Conservation (phyloP, 1,139 yeast genomes). For the Geotrichum candidum region DNA sequence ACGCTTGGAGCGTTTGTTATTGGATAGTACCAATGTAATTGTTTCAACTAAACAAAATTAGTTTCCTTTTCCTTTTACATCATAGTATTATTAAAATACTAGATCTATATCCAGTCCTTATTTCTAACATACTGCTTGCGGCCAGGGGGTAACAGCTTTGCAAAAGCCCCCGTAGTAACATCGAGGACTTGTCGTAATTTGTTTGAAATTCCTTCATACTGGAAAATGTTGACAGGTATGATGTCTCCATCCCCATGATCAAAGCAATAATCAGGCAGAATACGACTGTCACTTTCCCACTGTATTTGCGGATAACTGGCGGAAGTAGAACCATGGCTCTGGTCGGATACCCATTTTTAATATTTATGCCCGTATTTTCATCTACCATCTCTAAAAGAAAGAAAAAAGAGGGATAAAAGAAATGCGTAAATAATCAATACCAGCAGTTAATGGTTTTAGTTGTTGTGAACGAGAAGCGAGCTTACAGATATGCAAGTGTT, state of each 20-base stretch:
- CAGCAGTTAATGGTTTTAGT: neutral
- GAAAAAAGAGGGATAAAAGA: neutral
- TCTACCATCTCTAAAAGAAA: neutral
- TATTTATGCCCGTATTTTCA: neutral
- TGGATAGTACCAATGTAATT: neutral
- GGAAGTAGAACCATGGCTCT: constrained; percentile 2
- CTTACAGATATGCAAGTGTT: neutral
- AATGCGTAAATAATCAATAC: neutral
- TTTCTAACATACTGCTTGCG: constrained; percentile 32
- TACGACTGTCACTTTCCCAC: constrained; percentile 41
- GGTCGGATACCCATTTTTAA: constrained; percentile 32
- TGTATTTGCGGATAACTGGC: constrained; percentile 33
- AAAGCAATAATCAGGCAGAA: constrained; percentile 44
- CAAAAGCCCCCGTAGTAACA: constrained; percentile 38
- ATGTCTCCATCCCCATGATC: constrained; percentile 64
- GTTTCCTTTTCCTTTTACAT: constrained; percentile 12
- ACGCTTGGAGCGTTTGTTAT: constrained; percentile 1
- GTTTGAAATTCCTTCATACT: constrained; percentile 41
- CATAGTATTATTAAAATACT: constrained; percentile 16
- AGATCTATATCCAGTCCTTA: constrained; percentile 19
- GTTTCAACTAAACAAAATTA: constrained; percentile 16
- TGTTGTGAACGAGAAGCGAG: neutral
- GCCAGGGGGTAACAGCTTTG: constrained; percentile 42
- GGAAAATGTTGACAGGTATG: constrained; percentile 59
- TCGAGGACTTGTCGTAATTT: constrained; percentile 43